These are phyloP conservation scores for Cercophora sp. DNA, from an alignment of 495 filamentous ascomycete species.

Conservation along the genomic window DNA sequence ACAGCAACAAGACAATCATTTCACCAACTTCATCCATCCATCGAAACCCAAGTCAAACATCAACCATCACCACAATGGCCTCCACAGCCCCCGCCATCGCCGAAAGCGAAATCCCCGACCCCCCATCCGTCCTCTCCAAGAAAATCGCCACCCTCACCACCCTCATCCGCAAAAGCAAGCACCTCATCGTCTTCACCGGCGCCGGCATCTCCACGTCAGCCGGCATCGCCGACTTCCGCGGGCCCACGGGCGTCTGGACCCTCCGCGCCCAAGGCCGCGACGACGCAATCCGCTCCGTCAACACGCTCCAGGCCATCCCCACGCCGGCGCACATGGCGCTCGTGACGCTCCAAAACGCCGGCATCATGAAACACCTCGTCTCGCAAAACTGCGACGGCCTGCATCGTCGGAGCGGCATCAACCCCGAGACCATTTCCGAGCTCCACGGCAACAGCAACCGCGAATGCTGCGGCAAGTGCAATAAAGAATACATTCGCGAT, in stretches of 20 bases:
- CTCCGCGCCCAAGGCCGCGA: constrained; percentile 36
- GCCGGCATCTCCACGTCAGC: constrained; percentile 45
- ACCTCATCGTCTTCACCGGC: constrained; percentile 46
- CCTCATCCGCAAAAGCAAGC: constrained; percentile 39
- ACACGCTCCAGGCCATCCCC: constrained; percentile 41
- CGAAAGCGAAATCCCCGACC: constrained; percentile 35
- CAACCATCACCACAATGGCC: constrained; percentile 24
- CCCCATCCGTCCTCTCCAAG: constrained; percentile 23
- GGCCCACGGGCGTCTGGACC: constrained; percentile 43
- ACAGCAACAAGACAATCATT: not conserved
- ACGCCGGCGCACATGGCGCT: constrained; percentile 47
- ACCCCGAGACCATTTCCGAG: constrained; percentile 38
- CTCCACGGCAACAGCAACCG: constrained; percentile 47
- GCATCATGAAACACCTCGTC: constrained; percentile 39
- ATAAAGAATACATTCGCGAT: constrained; percentile 45
- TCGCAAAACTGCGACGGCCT: constrained; percentile 48
- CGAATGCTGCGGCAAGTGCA: constrained; percentile 40
- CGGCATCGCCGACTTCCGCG: constrained; percentile 47
- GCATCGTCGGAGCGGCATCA: constrained; percentile 42
- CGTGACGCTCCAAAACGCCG: constrained; percentile 40
- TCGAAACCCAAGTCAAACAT: not conserved
- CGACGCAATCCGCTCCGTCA: constrained; percentile 22
- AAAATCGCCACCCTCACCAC: constrained; percentile 36
- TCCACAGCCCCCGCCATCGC: constrained; percentile 37
- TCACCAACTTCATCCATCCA: not conserved